Evolutionary conservation across 768 basidiomycete genomes (phyloP).

Genomic region (Cyclocybe cylindracea): DNA sequence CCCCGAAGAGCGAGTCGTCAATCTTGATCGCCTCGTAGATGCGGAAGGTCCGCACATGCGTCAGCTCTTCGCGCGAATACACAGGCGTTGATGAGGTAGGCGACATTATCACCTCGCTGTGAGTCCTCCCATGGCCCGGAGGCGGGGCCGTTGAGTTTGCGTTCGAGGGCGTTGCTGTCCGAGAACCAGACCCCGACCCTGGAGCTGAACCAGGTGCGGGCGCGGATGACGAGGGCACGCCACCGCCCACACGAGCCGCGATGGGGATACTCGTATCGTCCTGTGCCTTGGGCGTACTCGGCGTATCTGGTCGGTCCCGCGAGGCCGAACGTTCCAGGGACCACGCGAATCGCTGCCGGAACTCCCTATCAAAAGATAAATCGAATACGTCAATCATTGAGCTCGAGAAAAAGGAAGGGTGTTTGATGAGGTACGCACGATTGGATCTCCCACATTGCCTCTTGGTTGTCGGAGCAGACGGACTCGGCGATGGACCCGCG

Average conservation of each 20-base stretch:
- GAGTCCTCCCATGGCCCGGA: neutral
- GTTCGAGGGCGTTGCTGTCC: too few relatives aligned
- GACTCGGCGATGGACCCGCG: slow-evolving; percentile 25
- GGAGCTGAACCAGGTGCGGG: neutral
- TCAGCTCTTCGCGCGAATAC: slow-evolving; percentile 38
- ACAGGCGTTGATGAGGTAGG: slow-evolving; percentile 15
- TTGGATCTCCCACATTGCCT: slow-evolving; percentile 32
- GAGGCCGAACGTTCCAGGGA: slow-evolving; percentile 2
- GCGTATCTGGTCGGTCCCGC: slow-evolving; percentile 6
- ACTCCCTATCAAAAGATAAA: slow-evolving; percentile 18
- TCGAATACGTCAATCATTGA: neutral
- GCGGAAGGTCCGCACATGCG: slow-evolving; percentile 53
- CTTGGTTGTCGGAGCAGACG: slow-evolving; percentile 25
- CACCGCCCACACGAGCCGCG: neutral
- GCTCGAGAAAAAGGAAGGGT: neutral
- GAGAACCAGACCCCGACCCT: slow-evolving; percentile 1
- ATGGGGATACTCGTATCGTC: neutral
- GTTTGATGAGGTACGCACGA: slow-evolving; percentile 18
- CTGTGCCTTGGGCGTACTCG: slow-evolving; percentile 3
- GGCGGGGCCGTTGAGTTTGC: neutral
- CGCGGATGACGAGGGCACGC: slow-evolving; percentile 5
- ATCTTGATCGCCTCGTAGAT: slow-evolving; percentile 51
- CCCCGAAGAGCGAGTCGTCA: slow-evolving; percentile 22
- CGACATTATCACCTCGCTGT: neutral
- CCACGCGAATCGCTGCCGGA: slow-evolving; percentile 26